Evolutionary conservation across 1,284 basidiomycete genomes (phyloP).

Genomic region (Ganoderma sinense): DNA sequence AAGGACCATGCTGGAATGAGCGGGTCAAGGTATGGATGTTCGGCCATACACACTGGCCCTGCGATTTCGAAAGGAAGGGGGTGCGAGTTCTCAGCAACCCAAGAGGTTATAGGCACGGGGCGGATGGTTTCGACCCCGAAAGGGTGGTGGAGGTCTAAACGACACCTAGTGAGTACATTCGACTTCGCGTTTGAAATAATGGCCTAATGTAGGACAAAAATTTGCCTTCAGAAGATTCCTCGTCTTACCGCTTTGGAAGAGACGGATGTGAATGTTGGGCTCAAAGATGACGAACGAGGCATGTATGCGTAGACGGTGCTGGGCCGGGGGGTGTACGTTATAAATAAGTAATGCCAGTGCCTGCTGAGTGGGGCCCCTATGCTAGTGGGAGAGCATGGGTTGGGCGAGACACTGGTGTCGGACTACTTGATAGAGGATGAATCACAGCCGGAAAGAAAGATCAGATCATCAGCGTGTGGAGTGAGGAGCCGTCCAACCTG

Average conservation of each 20-base stretch:
- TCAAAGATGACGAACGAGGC: neutral
- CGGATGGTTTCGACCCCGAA: conserved; percentile 24
- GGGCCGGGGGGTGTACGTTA: neutral
- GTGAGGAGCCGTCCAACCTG: too few species aligned
- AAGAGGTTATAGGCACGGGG: conserved; percentile 40
- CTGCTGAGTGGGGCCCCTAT: neutral
- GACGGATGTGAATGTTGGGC: neutral
- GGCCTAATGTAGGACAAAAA: neutral
- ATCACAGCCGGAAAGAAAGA: too few species aligned
- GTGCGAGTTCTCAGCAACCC: conserved; percentile 47
- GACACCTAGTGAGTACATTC: neutral
- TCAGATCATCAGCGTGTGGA: too few species aligned
- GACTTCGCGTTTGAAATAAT: neutral
- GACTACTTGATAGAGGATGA: too few species aligned
- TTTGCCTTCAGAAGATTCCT: neutral
- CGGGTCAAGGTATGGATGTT: conserved; percentile 44
- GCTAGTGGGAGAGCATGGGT: neutral
- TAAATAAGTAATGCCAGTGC: neutral
- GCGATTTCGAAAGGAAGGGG: conserved; percentile 44
- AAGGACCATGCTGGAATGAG: conserved; percentile 28
- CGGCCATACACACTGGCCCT: conserved; percentile 50
- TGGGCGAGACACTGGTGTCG: neutral
- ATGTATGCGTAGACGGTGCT: neutral
- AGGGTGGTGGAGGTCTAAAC: conserved; percentile 27
- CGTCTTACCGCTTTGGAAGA: neutral